Evolutionary conservation across 192 early-diverging fungal species (phyloP).

Genomic region (Entrophospora sp.): DNA sequence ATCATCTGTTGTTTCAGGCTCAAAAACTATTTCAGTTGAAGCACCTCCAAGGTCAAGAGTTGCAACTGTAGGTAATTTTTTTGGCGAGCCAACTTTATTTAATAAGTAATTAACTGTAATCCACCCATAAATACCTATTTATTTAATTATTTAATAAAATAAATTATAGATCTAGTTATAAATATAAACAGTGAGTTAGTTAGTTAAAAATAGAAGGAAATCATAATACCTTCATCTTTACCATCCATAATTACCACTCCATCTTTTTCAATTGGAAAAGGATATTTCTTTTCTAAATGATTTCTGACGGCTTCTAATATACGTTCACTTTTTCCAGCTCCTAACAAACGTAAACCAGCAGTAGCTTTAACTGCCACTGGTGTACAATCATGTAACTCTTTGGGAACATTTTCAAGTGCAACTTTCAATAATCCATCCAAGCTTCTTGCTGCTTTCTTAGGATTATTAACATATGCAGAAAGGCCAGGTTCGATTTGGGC

Average conservation of each 20-base stretch:
- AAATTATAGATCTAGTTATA: no score
- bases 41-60: conserved; percentile 96
- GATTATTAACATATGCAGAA: conserved; percentile 58
- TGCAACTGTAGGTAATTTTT: conserved; percentile 60
- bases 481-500: conserved; percentile 78
- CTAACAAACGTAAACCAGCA: conserved; percentile 81
- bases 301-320: conserved; percentile 68
- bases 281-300: conserved; percentile 63
- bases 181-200: no score
- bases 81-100: conserved; percentile 45
- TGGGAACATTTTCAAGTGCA: conserved; percentile 68
- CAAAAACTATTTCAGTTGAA: conserved; percentile 97
- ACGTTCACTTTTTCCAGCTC: conserved; percentile 52
- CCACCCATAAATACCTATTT: conserved; percentile 92
- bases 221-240: conserved; percentile 87
- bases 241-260: conserved; percentile 93
- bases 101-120: conserved; percentile 94
- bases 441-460: conserved; percentile 68
- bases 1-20: conserved; percentile 47
- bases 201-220: no score
- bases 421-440: conserved; percentile 69
- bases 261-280: conserved; percentile 65
- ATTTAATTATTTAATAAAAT: no score
- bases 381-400: conserved; percentile 63
- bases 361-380: conserved; percentile 94